Conservation (phyloP, 1,139 yeast genomes). For the Tardiomyces depauwii region DNA sequence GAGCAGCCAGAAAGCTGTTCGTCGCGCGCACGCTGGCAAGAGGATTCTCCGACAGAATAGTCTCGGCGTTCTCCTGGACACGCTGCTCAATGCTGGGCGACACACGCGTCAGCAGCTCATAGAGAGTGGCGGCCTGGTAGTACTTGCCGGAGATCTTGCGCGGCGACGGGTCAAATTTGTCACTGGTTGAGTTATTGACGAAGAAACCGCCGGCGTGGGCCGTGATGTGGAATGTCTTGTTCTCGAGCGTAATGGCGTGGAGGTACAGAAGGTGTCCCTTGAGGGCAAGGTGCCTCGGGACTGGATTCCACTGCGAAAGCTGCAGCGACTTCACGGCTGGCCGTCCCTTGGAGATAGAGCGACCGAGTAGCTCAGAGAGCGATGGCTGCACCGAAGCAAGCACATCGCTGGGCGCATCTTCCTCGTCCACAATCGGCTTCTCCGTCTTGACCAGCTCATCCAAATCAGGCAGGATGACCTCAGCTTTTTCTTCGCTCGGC, state of each 20-base stretch:
- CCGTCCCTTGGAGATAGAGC: neutral
- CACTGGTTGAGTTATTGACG: constrained; percentile 56
- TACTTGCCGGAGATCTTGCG: constrained; percentile 31
- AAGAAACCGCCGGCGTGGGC: constrained; percentile 70
- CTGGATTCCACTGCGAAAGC: constrained; percentile 83
- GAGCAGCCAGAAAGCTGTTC: constrained; percentile 48
- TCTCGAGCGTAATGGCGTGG: constrained; percentile 66
- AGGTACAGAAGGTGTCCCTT: constrained; percentile 78
- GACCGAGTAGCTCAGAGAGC: neutral
- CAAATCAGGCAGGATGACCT: constrained; percentile 1
- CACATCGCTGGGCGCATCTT: neutral
- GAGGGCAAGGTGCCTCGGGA: constrained; percentile 39
- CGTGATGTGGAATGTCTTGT: constrained; percentile 68
- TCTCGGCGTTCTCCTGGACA: constrained; percentile 32
- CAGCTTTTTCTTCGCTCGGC: neutral
- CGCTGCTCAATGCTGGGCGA: constrained; percentile 42
- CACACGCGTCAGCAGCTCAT: constrained; percentile 39
- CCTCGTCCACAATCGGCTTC: neutral
- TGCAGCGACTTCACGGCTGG: constrained; percentile 41
- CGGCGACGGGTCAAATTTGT: constrained; percentile 55
- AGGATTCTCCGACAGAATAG: constrained; percentile 36
- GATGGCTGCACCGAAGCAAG: constrained; percentile 1
- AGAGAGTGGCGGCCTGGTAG: constrained; percentile 35
- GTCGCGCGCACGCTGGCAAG: constrained; percentile 53
- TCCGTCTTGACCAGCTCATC: constrained; percentile 1